phyloP scores from a whole-genome alignment of 2,329 filamentous ascomycete genomes.

The Fusarium domesticum region DNA sequence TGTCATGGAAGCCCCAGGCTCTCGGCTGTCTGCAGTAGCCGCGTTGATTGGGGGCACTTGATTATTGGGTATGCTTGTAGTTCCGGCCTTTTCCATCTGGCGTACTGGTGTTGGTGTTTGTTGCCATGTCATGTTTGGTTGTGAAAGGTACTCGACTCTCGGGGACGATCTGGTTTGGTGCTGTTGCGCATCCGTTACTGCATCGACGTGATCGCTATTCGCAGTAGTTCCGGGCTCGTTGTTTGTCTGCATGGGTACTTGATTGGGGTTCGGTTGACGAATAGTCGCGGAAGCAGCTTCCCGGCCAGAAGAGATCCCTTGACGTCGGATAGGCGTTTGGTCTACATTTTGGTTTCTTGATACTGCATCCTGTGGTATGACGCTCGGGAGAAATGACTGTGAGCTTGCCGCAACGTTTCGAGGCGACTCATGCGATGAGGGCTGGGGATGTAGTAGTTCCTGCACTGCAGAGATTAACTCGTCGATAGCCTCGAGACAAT shows the following conservation, averaged over 20 bases:
- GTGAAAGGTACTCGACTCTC: not conserved
- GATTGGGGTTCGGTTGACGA: not conserved
- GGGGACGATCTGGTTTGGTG: not conserved
- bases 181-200: not conserved
- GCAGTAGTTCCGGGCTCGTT: too few species aligned
- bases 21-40: not conserved
- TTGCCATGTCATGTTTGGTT: not conserved
- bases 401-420: conserved; percentile 8
- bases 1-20: not conserved
- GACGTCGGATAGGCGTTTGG: conserved; percentile 2
- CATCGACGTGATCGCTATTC: too few species aligned
- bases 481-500: conserved; percentile 33
- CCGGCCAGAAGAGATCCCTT: not conserved
- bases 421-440: conserved; percentile 13
- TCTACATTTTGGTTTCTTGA: not conserved
- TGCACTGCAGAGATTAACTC: conserved; percentile 31
- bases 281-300: not conserved
- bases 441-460: conserved; percentile 21
- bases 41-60: not conserved
- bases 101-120: not conserved
- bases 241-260: not conserved
- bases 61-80: not conserved
- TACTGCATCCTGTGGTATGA: not conserved
- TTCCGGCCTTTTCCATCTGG: not conserved
- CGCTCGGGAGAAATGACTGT: not conserved